phyloP scores from a whole-genome alignment of 768 basidiomycete genomes.

The Fistulinella prunicolor region DNA sequence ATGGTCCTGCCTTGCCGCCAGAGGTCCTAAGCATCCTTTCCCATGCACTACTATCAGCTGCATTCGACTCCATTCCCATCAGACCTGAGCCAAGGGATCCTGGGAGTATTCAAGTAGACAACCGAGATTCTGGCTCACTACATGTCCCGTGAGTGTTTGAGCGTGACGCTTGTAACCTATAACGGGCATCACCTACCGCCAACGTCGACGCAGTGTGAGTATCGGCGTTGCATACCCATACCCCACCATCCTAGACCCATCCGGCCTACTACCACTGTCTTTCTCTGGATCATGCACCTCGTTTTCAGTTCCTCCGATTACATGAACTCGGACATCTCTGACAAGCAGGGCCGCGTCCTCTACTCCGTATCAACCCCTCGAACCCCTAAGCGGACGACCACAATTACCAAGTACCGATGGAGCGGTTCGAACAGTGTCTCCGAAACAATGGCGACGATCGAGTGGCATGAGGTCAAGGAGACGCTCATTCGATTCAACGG shows the following conservation, averaged over 20 bases:
- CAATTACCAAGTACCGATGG: constrained; percentile 26
- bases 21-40: no score
- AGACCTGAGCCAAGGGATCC: not conserved
- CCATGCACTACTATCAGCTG: no score
- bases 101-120: not conserved
- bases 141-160: constrained; percentile 10
- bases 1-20: no score
- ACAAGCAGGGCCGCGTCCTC: constrained; percentile 17
- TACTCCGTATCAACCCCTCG: constrained; percentile 22
- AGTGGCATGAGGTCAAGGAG: constrained; percentile 30
- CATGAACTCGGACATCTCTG: constrained; percentile 18
- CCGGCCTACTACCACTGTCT: not conserved
- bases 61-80: no score
- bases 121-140: constrained; percentile 14
- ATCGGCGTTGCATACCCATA: not conserved
- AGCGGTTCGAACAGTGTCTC: constrained; percentile 15
- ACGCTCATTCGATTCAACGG: constrained; percentile 32
- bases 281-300: constrained; percentile 16
- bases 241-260: no score
- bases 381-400: constrained; percentile 16
- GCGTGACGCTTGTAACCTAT: not conserved
- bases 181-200: not conserved
- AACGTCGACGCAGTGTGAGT: not conserved
- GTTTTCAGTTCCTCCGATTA: constrained; percentile 20
- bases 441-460: constrained; percentile 34